Base-by-base conservation (phyloP, 176 grass and related monocot species). In the Zoysia japonica region DNA sequence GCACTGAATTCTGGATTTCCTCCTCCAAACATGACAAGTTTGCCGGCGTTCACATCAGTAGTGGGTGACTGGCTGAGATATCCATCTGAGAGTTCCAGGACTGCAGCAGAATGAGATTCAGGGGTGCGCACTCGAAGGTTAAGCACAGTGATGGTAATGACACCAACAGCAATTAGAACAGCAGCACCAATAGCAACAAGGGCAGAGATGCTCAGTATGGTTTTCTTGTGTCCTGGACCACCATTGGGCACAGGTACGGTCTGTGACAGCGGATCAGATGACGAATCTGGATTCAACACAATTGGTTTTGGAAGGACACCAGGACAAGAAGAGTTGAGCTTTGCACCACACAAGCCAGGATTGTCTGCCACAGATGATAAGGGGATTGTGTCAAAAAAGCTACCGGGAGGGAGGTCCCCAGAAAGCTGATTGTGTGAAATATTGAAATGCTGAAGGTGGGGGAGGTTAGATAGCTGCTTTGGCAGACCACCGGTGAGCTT, bases 1-100 rank as follows among this genome's bases (percentile, higher is more conserved):
- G 90, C 92, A 86, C 92, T 99, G 79, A 99, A 99, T 85, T 96
- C 90, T 48, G 96, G 88, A 51, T 99, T 93, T 59, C 88, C 90
- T 44, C 92, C 92, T 78, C 85, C 88, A 86, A 99, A 99, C 92
- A 99, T 96, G 47, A 99, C 90, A 71, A 99, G 90, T 83, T 91
- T 99, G 50, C 96, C 96, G 20, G 90, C 80, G 11, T 93, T 89
- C 59, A 90, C 72, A 75, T 95, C 96, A 52, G 92, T 99, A 51
- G 88, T 90, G 2, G 96, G 96, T 9, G 92, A 99, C 75, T 95
- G 86, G 47, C 92, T 99, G 28, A 91, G 83, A 82, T 93, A 99
- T 20, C 93, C 92, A 78, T 98, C 96, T 50, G 92, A 94, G 67
- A 95, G 89, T 72, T 88, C 88, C 15, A 89, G 74, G 17, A 13